Evolutionary conservation across 306 rosid species (phyloP), one percentile per base, ranked within the genome.

Genomic region (Gleditsia sinensis): DNA sequence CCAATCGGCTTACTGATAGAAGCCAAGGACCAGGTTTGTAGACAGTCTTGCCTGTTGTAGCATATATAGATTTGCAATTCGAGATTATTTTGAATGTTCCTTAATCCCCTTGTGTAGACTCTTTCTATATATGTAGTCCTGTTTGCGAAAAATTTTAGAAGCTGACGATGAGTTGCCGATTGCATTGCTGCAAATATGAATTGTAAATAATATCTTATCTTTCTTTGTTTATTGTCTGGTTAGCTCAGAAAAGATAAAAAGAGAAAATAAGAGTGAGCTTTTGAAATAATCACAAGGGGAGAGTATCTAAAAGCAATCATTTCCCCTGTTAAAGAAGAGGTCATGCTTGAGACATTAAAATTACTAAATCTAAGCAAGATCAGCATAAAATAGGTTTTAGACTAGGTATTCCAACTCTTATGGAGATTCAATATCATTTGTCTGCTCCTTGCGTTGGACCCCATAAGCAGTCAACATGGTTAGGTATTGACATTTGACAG

Each of bases 1-100:
- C 92, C 86, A 79, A 87, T 82, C 83, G 74, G 85, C 87, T 80
- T 77, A 71, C 76, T 59, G 83, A 87, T 75, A 81, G 61, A 82
- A 84, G 45, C 80, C 57, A 73, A 60, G 61, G 90, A 83, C 85
- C 89, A 85, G 92, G 95, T 92, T 92, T 83, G 89, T 95, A 88
- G 90, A 78, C 78, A 71, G 79, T 75, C 84, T 79, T 85, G 79
- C 61, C 67, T 81, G 79, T 72, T 79, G 90, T 84, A 83, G 83
- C 68, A 77, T 81, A 81, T 81, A 72, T 85, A 84, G 80, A 23
- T 85, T 72, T 73, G 83, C 75, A 79, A 72, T 74, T 69, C 75
- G 23, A 83, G 89, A 63, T 83, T 81, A 72, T 75, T 77, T 66
- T 53, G 46, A 65, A 75, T 81, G 84, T 65, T 86, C 78, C 81